phyloP scores from a whole-genome alignment of 2,329 filamentous ascomycete species.

The Claviceps cyperi region DNA sequence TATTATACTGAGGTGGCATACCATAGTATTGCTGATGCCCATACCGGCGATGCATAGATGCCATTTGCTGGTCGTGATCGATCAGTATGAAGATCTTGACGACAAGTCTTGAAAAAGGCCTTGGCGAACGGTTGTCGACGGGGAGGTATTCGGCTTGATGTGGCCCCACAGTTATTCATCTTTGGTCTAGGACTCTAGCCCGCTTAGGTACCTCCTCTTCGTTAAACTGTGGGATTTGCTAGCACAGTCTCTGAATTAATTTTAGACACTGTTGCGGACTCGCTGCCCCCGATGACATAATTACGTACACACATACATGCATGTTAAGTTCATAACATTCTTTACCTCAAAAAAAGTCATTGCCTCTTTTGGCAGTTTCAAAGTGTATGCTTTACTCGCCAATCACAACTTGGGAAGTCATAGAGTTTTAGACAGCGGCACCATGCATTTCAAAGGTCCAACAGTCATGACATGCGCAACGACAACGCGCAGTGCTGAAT shows the following conservation, averaged over 20 bases:
- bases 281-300: neutral
- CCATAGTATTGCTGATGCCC: slow-evolving; percentile 31
- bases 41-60: slow-evolving; percentile 37
- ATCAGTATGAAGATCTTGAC: slow-evolving; percentile 8
- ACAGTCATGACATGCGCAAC: neutral
- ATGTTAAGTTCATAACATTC: too few species aligned
- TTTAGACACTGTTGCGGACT: neutral
- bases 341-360: too few species aligned
- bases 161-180: neutral
- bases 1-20: slow-evolving; percentile 46
- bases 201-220: too few species aligned
- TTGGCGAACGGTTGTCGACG: neutral
- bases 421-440: neutral
- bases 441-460: neutral
- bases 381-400: too few species aligned
- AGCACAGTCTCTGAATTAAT: neutral
- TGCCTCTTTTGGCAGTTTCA: too few species aligned
- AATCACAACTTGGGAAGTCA: neutral
- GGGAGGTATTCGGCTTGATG: neutral
- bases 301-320: neutral
- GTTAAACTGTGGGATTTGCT: neutral
- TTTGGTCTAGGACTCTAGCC: neutral
- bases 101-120: neutral
- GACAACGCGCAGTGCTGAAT: neutral
- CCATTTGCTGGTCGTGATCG: slow-evolving; percentile 21